Evolutionary conservation across 108 stramenopile genomes (phyloP).

Genomic region (Cyclotella atomus): DNA sequence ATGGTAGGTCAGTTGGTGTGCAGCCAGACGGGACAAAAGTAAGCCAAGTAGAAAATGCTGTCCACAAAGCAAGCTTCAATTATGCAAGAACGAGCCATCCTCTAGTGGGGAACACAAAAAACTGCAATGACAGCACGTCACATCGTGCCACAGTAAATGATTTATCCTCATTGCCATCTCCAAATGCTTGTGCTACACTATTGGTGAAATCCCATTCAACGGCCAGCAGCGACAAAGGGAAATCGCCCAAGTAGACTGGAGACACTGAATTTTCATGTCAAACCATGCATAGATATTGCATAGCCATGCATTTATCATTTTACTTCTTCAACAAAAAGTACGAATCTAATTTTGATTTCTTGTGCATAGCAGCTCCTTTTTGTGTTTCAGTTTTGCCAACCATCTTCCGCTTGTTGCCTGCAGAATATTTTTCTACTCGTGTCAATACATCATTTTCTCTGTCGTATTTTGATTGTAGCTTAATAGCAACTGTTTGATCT

Average conservation of each 20-base stretch:
- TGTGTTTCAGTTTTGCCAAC: slow-evolving; percentile 1
- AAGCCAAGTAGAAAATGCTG: neutral
- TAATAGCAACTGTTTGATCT: slow-evolving; percentile 66
- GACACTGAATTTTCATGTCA: neutral
- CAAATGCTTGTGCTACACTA: slow-evolving; percentile 2
- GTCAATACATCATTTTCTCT: slow-evolving; percentile 55
- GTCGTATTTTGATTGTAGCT: slow-evolving; percentile 75
- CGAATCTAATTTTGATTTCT: slow-evolving; percentile 37
- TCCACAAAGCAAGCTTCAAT: slow-evolving; percentile 17
- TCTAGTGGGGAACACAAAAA: neutral
- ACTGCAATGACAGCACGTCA: neutral
- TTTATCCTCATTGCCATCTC: neutral
- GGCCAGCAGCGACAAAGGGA: too few relatives aligned
- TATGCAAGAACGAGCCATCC: slow-evolving; percentile 13
- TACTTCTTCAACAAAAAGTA: slow-evolving; percentile 35
- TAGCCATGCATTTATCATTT: neutral
- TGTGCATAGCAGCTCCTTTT: neutral
- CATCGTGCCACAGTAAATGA: neutral
- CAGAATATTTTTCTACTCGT: slow-evolving; percentile 45
- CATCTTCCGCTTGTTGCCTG: slow-evolving; percentile 18
- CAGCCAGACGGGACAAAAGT: slow-evolving; percentile 10
- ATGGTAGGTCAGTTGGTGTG: slow-evolving; percentile 1
- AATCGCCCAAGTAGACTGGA: neutral
- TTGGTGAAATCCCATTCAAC: neutral
- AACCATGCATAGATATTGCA: neutral